Evolutionary conservation across 306 rosid species (phyloP).

Genomic region (Hippophae rhamnoides): DNA sequence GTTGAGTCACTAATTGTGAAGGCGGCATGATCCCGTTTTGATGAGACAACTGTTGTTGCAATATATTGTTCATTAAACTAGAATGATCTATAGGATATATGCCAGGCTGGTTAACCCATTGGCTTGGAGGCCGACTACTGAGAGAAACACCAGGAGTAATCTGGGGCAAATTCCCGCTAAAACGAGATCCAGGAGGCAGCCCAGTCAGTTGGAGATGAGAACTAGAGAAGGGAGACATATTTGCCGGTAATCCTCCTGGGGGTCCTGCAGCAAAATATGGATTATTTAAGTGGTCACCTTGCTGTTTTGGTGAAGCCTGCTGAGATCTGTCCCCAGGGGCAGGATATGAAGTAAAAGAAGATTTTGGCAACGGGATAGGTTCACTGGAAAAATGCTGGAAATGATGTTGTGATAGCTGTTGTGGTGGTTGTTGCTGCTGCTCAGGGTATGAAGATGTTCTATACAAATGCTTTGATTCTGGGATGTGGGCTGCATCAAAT

Average conservation of each 20-base stretch:
- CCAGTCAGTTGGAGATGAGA: conserved; percentile 44
- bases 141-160: conserved; percentile 27
- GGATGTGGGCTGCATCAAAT: conserved; percentile 35
- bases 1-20: conserved; percentile 44
- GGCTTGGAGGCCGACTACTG: conserved; percentile 35
- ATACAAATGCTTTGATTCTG: conserved; percentile 55
- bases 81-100: conserved; percentile 47
- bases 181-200: conserved; percentile 36
- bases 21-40: conserved; percentile 48
- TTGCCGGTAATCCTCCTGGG: conserved; percentile 36
- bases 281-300: conserved; percentile 36
- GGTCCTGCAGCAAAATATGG: conserved; percentile 45
- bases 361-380: conserved; percentile 49
- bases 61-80: conserved; percentile 27
- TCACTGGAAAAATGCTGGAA: conserved; percentile 60
- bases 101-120: conserved; percentile 45
- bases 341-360: conserved; percentile 46
- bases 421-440: conserved; percentile 3
- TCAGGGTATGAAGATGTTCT: conserved; percentile 90
- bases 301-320: conserved; percentile 50
- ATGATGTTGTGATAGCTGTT: conserved; percentile 13
- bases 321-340: conserved; percentile 41
- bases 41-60: conserved; percentile 50
- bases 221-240: conserved; percentile 34
- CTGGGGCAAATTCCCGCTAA: conserved; percentile 51